These are phyloP conservation scores for Sphaerobolus stellatus DNA, from an alignment of 1,284 basidiomycete species.

Conservation along the genomic window DNA sequence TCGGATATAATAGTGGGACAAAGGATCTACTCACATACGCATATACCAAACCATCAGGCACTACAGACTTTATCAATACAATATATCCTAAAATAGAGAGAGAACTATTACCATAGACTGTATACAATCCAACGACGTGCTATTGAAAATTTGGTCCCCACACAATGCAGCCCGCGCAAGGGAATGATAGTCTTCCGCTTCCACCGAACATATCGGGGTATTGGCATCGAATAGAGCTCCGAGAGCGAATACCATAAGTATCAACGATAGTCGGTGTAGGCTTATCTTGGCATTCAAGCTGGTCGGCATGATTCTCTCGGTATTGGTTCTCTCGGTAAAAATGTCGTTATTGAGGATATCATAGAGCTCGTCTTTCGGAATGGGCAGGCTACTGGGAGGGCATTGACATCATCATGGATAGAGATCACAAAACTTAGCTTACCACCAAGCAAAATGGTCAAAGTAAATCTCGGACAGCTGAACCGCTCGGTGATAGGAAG, in stretches of 20 bases:
- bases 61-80: not conserved
- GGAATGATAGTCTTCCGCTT: conserved; percentile 59
- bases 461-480: conserved; percentile 9
- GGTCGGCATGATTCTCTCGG: not conserved
- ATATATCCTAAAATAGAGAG: not conserved
- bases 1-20: not conserved
- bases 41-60: conserved; percentile 15
- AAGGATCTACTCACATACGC: conserved; percentile 1
- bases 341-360: conserved; percentile 1
- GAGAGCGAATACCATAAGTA: conserved; percentile 56
- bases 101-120: conserved; percentile 9
- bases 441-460: conserved; percentile 14
- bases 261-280: conserved; percentile 47
- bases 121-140: conserved; percentile 13
- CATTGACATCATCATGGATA: not conserved
- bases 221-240: conserved; percentile 50
- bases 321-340: not conserved
- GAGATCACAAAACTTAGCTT: not conserved
- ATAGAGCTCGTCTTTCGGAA: conserved; percentile 8
- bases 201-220: conserved; percentile 42
- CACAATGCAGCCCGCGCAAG: conserved; percentile 51
- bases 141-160: conserved; percentile 14
- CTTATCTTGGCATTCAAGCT: not conserved
- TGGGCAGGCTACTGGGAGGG: conserved; percentile 3
- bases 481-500: conserved; percentile 4